A percentile compares a stretch with the other conserved stretches of the same genome.
Conservation (phyloP, 176 grass and related monocot genomes). For the Dactylis glomerata region DNA sequence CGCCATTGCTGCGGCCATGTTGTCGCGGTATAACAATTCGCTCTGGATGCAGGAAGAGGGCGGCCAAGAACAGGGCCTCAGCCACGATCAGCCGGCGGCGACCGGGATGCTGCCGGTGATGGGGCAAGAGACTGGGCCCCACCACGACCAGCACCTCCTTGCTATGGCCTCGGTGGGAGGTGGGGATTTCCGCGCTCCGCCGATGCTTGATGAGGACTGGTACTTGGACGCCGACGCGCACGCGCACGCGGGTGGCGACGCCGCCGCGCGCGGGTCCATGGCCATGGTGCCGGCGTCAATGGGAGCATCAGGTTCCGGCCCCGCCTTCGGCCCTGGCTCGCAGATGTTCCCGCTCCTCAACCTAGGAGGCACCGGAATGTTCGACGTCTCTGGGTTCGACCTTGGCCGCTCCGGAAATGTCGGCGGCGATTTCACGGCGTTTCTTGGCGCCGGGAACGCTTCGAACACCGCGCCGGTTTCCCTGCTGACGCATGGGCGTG, state of each 20-base stretch:
- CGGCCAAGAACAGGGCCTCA: not conserved
- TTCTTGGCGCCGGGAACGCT: conserved; percentile 28
- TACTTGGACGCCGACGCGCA: conserved; percentile 31
- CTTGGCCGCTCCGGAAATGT: conserved; percentile 37
- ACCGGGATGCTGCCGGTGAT: conserved; percentile 18
- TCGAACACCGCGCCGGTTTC: conserved; percentile 35
- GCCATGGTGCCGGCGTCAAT: conserved; percentile 5
- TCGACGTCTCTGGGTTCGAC: conserved; percentile 67
- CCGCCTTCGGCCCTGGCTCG: conserved; percentile 9
- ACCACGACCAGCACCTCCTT: conserved; percentile 27
- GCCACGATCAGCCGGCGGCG: conserved; percentile 13
- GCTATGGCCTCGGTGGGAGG: not conserved
- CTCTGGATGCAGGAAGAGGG: conserved; percentile 62
- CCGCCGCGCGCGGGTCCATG: conserved; percentile 26
- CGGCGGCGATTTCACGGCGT: conserved; percentile 21
- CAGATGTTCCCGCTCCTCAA: conserved; percentile 58
- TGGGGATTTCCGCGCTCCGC: conserved; percentile 5
- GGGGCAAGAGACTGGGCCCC: not conserved
- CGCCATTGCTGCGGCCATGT: conserved; percentile 37
- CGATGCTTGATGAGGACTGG: conserved; percentile 46
- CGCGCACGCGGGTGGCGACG: not conserved
- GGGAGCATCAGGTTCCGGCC: not conserved
- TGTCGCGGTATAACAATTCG: conserved; percentile 50
- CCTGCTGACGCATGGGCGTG: conserved; percentile 25
- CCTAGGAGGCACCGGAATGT: conserved; percentile 36